Conservation (phyloP, 495 filamentous ascomycete species). For the Aspergillus asperescens region DNA sequence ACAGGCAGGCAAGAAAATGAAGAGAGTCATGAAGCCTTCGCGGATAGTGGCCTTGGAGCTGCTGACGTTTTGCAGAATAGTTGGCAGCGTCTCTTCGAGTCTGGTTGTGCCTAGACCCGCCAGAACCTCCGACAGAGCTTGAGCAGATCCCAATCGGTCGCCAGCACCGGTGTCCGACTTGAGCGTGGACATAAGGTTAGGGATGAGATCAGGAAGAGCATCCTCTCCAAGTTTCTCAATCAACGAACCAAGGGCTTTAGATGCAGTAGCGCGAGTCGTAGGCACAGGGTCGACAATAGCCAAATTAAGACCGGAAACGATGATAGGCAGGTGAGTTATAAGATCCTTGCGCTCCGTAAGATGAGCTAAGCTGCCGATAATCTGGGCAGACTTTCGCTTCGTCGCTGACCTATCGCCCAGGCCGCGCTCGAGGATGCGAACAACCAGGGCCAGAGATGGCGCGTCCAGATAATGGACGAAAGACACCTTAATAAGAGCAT, state of each 20-base stretch:
- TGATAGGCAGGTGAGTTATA: constrained; percentile 81
- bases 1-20: constrained; percentile 97
- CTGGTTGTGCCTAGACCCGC: constrained; percentile 88
- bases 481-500: constrained; percentile 88
- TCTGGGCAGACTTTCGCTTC: constrained; percentile 91
- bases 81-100: constrained; percentile 92
- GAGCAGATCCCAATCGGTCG: constrained; percentile 90
- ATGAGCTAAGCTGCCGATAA: constrained; percentile 95
- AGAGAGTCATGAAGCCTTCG: constrained; percentile 98
- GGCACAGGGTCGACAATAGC: constrained; percentile 95
- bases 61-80: constrained; percentile 91
- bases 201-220: constrained; percentile 92
- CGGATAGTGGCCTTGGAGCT: constrained; percentile 86
- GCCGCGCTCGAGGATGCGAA: constrained; percentile 90
- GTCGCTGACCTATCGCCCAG: constrained; percentile 85
- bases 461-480: constrained; percentile 97
- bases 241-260: constrained; percentile 88
- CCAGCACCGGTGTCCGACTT: constrained; percentile 96
- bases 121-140: constrained; percentile 94
- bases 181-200: constrained; percentile 92
- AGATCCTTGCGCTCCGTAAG: constrained; percentile 95
- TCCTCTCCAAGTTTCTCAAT: constrained; percentile 98
- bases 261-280: constrained; percentile 92
- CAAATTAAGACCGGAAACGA: constrained; percentile 82
- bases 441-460: constrained; percentile 88